These are phyloP conservation scores for Lipomyces spencermartinsiae DNA, from an alignment of 805 yeast genomes.

Conservation along the genomic window DNA sequence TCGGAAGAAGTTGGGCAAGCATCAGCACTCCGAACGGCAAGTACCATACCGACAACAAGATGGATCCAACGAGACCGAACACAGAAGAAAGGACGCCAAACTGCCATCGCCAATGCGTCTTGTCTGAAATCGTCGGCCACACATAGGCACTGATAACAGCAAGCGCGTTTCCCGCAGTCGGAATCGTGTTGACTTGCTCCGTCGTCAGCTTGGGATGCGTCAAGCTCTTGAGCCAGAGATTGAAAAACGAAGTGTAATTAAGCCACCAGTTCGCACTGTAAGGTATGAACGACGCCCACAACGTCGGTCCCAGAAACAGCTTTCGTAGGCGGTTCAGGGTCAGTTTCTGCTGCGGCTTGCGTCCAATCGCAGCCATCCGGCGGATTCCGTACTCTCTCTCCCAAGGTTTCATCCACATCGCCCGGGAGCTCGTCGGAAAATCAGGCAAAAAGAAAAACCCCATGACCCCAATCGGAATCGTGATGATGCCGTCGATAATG, in stretches of 20 bases:
- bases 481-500: conserved; percentile 63
- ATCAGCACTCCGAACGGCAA: conserved; percentile 14
- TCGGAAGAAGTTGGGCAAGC: conserved; percentile 12
- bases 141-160: conserved; percentile 35
- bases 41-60: conserved; percentile 17
- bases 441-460: conserved; percentile 41
- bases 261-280: conserved; percentile 9
- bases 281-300: conserved; percentile 13
- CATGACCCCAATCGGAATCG: conserved; percentile 48
- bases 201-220: conserved; percentile 39
- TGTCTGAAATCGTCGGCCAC: conserved; percentile 44
- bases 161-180: conserved; percentile 46
- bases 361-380: conserved; percentile 25
- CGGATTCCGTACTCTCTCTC: conserved; percentile 18
- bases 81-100: conserved; percentile 35
- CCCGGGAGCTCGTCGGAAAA: conserved; percentile 20
- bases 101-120: conserved; percentile 43
- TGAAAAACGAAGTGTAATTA: conserved; percentile 16
- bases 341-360: conserved; percentile 22
- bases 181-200: conserved; percentile 44
- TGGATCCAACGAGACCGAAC: conserved; percentile 7
- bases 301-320: conserved; percentile 13
- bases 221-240: conserved; percentile 43
- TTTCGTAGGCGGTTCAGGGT: conserved; percentile 5
- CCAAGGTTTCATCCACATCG: conserved; percentile 14